These are phyloP conservation scores for Botryotinia globosa DNA, from an alignment of 2,329 filamentous ascomycete genomes.

Conservation along the genomic window DNA sequence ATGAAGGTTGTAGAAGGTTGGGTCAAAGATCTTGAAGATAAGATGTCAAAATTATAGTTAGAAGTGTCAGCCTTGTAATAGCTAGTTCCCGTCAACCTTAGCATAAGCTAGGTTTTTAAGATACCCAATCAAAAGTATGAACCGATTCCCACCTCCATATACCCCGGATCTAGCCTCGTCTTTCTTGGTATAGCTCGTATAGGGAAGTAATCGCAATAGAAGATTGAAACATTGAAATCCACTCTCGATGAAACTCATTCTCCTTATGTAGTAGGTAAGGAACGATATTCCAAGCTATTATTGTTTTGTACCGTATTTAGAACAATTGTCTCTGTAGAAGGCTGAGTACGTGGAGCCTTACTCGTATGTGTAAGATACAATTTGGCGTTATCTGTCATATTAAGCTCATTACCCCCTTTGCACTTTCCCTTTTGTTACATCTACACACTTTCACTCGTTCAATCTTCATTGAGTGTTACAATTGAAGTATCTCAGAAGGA, in stretches of 20 bases:
- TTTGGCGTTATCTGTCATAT: constrained; percentile 12
- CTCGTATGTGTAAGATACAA: constrained; percentile 7
- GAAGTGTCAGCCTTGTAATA: constrained; percentile 17
- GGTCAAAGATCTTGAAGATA: constrained; percentile 82
- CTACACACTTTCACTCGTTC: not conserved
- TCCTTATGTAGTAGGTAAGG: not conserved
- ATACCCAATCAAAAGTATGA: constrained; percentile 22
- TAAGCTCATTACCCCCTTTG: constrained; percentile 12
- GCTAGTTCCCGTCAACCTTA: not conserved
- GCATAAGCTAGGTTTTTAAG: not conserved
- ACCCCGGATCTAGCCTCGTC: constrained; percentile 13
- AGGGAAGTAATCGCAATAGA: not conserved
- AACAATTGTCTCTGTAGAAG: not conserved
- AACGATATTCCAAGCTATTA: not conserved
- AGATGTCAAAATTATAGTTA: constrained; percentile 54
- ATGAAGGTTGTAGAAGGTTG: constrained; percentile 82
- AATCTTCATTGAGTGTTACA: not conserved
- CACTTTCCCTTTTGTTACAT: not conserved
- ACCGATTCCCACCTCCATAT: not conserved
- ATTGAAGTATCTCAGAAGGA: not conserved
- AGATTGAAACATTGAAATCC: not conserved
- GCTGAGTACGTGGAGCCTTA: constrained; percentile 5
- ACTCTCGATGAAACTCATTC: not conserved
- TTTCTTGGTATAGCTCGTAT: not conserved
- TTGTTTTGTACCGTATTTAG: not conserved